A percentile compares a stretch with the other conserved stretches of the same genome.
Conservation (phyloP, 2,329 filamentous ascomycete genomes). For the Cryoendolithus antarcticus region DNA sequence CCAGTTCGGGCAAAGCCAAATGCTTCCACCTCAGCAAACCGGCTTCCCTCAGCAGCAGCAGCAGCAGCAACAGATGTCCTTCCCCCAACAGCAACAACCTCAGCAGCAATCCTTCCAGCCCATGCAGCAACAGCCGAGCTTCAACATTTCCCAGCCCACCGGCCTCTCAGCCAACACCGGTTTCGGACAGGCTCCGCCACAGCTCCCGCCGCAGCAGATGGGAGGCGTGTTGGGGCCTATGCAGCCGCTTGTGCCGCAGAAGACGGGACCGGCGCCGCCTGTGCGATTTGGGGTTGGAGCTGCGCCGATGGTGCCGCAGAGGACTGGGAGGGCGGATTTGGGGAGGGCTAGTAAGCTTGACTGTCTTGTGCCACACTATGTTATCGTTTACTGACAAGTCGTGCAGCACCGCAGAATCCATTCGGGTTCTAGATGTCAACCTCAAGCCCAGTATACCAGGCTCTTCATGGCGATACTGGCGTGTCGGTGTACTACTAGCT, state of each 20-base stretch:
- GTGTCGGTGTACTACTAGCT: too few species aligned
- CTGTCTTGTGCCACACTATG: too few species aligned
- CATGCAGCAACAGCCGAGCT: conserved; percentile 34
- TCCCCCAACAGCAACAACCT: too few species aligned
- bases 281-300: conserved; percentile 75
- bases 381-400: too few species aligned
- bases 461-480: too few species aligned
- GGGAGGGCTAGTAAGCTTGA: conserved; percentile 84
- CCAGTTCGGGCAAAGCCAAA: conserved; percentile 23
- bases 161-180: conserved; percentile 29
- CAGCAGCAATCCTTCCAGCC: too few species aligned
- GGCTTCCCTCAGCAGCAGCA: too few species aligned
- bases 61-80: too few species aligned
- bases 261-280: conserved; percentile 74
- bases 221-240: conserved; percentile 25
- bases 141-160: conserved; percentile 26
- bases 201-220: conserved; percentile 45
- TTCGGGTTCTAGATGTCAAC: conserved; percentile 46
- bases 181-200: conserved; percentile 35
- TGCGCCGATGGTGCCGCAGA: conserved; percentile 71
- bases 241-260: conserved; percentile 58
- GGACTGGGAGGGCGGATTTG: conserved; percentile 84
- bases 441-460: too few species aligned
- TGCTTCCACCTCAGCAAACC: conserved; percentile 33
- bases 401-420: conserved; percentile 53